Base-by-base conservation (phyloP, 768 basidiomycete species). In the Suillus weaverae region DNA sequence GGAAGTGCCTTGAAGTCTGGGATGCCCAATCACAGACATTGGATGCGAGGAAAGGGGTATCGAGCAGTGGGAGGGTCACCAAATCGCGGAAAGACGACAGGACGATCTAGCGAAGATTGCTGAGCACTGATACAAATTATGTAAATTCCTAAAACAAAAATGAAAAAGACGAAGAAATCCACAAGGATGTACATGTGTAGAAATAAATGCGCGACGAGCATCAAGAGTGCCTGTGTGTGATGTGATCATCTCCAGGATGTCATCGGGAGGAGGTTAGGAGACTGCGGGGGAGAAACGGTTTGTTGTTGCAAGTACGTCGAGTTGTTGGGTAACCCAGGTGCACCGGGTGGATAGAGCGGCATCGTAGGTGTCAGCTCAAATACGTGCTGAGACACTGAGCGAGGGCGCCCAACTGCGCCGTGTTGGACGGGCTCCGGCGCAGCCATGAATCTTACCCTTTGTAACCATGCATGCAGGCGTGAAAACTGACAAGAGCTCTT, bases 341-440 rank as follows among this genome's bases (percentile, higher is more conserved):
- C 51, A 53, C 51, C 51, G 20, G 79, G 79, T 5, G 76, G 75
- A 60, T 74, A 79, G 1, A 82, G 71, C 33, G 76, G 77, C 0
- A 77, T 78, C 26, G 71, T 80, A 33, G 69, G 81, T 18, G 92
- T 86, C 26, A 94, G 84, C 75, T 92, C 90, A 68, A 91, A 90
- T 30, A 92, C 89, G 66, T 88, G 87, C 67, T 92, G 91, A 6
- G 85, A 86, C 20, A 89, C 79, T 30, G 85, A 83, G 18, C 86
- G 84, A 10, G 70, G 67, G 60, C 82, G 69, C 7, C 76, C 67
- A 61, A 77, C 70, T 33, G 81, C 72, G 39, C 82, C 83, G 2
- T 79, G 78, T 55, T 75, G 70, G 2, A 75, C 71, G 2, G 79
- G 70, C 9, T 81, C 80, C 1, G 77, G 71, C 2, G 85, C 81